Conservation (phyloP, 2,329 filamentous ascomycete species). For the Paramyrothecium roridum region DNA sequence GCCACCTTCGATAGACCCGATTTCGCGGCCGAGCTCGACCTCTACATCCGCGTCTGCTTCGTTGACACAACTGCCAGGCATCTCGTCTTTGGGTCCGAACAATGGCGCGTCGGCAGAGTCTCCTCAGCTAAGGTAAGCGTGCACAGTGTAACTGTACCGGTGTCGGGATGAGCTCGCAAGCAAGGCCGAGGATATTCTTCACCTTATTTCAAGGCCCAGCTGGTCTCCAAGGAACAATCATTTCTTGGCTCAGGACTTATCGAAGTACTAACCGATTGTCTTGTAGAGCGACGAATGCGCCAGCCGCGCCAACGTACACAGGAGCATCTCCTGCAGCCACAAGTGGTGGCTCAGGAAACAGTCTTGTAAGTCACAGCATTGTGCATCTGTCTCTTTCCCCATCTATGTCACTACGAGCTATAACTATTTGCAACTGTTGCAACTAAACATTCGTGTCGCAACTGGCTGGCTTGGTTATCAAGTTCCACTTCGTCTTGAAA, state of each 20-base stretch:
- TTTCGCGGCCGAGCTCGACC: conserved; percentile 47
- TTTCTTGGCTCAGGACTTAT: neutral
- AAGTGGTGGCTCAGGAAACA: conserved; percentile 33
- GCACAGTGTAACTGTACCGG: neutral
- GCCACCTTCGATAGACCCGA: conserved; percentile 41
- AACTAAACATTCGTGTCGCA: too few relatives aligned
- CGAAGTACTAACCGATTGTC: conserved; percentile 6
- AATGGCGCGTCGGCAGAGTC: conserved; percentile 34
- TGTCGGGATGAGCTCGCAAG: neutral
- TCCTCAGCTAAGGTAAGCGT: conserved; percentile 43
- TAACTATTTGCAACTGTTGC: neutral
- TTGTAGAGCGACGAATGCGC: conserved; percentile 9
- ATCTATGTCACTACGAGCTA: neutral
- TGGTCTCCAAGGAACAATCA: too few relatives aligned
- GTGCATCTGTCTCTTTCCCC: conserved; percentile 1
- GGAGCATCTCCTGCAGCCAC: conserved; percentile 36
- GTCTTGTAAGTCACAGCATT: conserved; percentile 30
- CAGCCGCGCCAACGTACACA: conserved; percentile 14
- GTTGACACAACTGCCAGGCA: conserved; percentile 41
- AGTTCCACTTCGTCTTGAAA: neutral
- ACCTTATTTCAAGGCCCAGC: neutral
- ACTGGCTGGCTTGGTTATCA: too few relatives aligned
- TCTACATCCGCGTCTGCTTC: conserved; percentile 41
- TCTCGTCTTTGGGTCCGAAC: conserved; percentile 41
- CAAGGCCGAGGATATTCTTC: neutral